Conservation (phyloP, 1,139 yeast genomes). For the Yamadazyma songkhlaensis region DNA sequence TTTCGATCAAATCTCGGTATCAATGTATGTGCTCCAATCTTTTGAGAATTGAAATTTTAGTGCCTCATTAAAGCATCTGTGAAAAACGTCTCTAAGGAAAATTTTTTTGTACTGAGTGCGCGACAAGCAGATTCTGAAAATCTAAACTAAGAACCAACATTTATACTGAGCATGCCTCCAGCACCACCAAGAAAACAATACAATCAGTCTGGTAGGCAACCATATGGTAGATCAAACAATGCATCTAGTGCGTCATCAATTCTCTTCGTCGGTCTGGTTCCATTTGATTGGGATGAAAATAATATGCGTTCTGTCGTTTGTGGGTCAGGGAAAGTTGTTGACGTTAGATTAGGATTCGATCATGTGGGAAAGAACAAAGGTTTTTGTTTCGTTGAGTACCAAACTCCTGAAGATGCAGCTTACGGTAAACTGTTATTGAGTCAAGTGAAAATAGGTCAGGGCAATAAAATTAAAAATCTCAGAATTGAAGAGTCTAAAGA, state of each 20-base stretch:
- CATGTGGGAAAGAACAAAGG: slow-evolving; percentile 64
- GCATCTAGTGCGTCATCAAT: slow-evolving; percentile 26
- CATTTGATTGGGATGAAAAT: slow-evolving; percentile 63
- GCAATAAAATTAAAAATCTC: slow-evolving; percentile 28
- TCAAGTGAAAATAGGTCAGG: slow-evolving; percentile 36
- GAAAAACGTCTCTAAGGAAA: no score
- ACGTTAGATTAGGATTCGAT: slow-evolving; percentile 61
- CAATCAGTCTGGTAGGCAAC: neutral
- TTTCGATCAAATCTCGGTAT: no score
- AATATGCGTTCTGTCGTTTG: slow-evolving; percentile 57
- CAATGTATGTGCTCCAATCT: no score
- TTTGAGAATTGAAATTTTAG: neutral
- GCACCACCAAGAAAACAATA: slow-evolving; percentile 1
- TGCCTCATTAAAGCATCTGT: no score
- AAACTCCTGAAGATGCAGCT: slow-evolving; percentile 48
- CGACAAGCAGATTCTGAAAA: neutral
- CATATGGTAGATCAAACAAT: neutral
- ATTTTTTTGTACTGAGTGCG: slow-evolving; percentile 1
- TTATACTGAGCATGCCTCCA: neutral
- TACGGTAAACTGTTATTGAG: slow-evolving; percentile 42
- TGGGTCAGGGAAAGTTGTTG: slow-evolving; percentile 62
- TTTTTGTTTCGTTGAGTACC: slow-evolving; percentile 61
- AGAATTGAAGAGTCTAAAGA: slow-evolving; percentile 63
- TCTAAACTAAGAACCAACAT: neutral
- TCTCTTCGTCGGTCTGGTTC: slow-evolving; percentile 59